Percentiles rank a stretch among this genome's conserved stretches.
These are phyloP conservation scores for Hydrangea macrophylla DNA, from an alignment of 148 eudicot species.

Conservation along the genomic window DNA sequence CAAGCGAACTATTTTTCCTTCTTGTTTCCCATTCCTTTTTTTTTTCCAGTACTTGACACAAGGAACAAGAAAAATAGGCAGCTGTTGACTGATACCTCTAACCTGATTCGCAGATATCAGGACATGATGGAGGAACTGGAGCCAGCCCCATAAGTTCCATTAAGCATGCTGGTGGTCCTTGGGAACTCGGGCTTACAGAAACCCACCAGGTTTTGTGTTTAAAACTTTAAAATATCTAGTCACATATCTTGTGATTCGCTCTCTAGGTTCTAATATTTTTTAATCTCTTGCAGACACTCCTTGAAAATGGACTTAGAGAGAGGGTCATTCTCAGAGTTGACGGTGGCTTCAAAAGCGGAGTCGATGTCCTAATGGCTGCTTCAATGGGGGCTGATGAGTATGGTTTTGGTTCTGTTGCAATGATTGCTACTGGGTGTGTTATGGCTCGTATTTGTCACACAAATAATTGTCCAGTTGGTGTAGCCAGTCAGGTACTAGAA, in stretches of 20 bases:
- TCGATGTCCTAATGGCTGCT: slow-evolving; percentile 98
- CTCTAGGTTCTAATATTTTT: slow-evolving; percentile 4
- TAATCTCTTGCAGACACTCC: slow-evolving; percentile 53
- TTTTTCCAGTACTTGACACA: not conserved
- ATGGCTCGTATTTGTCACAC: slow-evolving; percentile 99
- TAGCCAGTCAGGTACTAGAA: slow-evolving; percentile 99
- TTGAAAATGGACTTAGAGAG: slow-evolving; percentile 90
- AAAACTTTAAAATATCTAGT: not conserved
- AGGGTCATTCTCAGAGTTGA: slow-evolving; percentile 97
- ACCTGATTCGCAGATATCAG: slow-evolving; percentile 72
- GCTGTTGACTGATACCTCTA: not conserved
- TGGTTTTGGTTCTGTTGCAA: slow-evolving; percentile 98
- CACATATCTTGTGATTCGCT: not conserved
- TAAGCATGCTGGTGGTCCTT: slow-evolving; percentile 99
- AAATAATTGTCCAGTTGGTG: slow-evolving; percentile 99
- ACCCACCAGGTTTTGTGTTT: slow-evolving; percentile 85
- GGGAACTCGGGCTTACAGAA: slow-evolving; percentile 99
- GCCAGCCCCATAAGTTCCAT: slow-evolving; percentile 99
- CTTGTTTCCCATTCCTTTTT: too few relatives aligned
- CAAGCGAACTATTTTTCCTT: too few relatives aligned
- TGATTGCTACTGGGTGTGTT: slow-evolving; percentile 99
- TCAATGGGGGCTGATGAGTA: slow-evolving; percentile 99
- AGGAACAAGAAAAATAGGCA: not conserved
- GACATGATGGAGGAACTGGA: slow-evolving; percentile 99
- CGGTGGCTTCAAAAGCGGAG: slow-evolving; percentile 98